These are phyloP conservation scores for Lepidium sativum DNA, from an alignment of 345 rosid species.

Conservation along the genomic window DNA sequence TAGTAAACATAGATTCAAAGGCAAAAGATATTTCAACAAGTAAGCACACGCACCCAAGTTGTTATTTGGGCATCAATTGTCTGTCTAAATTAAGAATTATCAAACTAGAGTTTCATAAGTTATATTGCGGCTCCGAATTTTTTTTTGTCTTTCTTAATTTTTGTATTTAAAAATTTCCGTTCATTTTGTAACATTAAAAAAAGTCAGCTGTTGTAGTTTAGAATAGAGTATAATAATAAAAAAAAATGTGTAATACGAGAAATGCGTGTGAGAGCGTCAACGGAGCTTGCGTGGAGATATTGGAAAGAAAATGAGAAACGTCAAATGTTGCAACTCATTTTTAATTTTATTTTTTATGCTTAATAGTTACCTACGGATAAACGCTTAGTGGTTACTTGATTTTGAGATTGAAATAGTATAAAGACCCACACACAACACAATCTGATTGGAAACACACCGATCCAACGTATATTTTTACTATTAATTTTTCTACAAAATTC, in stretches of 20 bases:
- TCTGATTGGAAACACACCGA: too few relatives aligned
- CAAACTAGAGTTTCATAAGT: slow-evolving; percentile 12
- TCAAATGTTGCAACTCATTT: slow-evolving; percentile 17
- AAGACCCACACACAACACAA: too few relatives aligned
- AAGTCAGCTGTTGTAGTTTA: background rate
- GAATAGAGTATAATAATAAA: slow-evolving; percentile 5
- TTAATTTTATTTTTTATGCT: background rate
- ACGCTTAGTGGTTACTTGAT: too few relatives aligned
- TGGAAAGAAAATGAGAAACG: slow-evolving; percentile 25
- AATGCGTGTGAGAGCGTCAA: slow-evolving; percentile 24
- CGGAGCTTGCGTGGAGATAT: slow-evolving; percentile 28
- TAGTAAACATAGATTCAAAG: too few relatives aligned
- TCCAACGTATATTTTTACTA: too few relatives aligned
- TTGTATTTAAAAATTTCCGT: background rate
- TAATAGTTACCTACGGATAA: background rate
- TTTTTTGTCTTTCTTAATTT: background rate
- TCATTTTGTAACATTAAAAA: background rate
- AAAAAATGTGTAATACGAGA: background rate
- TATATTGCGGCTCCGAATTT: slow-evolving; percentile 17
- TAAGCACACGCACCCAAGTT: slow-evolving; percentile 20
- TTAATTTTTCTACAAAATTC: too few relatives aligned
- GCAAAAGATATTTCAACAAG: slow-evolving; percentile 16
- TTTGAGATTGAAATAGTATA: too few relatives aligned
- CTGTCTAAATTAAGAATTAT: background rate
- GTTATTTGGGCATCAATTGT: slow-evolving; percentile 15